Evolutionary conservation across 164 flowering plant species (phyloP).

Genomic region (Kingdonia uniflora): DNA sequence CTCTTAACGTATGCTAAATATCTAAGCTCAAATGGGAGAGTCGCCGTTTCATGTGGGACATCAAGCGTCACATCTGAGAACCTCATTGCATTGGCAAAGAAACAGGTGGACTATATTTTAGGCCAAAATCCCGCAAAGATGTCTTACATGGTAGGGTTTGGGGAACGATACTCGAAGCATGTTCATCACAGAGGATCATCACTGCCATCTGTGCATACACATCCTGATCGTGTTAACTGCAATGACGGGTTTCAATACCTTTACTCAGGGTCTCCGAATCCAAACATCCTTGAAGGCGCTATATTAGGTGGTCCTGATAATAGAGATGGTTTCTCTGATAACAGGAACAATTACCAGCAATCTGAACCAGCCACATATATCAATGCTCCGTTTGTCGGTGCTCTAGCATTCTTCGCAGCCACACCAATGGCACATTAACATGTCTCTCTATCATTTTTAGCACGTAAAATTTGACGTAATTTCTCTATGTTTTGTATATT

Average conservation of each 20-base stretch:
- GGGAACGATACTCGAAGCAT: slow-evolving; percentile 52
- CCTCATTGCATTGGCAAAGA: slow-evolving; percentile 56
- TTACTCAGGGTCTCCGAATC: slow-evolving; percentile 56
- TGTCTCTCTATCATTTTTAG: too few relatives aligned
- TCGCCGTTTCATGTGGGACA: slow-evolving; percentile 42
- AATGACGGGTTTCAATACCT: slow-evolving; percentile 54
- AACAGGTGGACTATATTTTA: slow-evolving; percentile 85
- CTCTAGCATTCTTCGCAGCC: slow-evolving; percentile 58
- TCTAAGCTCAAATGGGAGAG: slow-evolving; percentile 29
- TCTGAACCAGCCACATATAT: slow-evolving; percentile 95
- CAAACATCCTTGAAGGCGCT: slow-evolving; percentile 80
- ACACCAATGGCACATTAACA: slow-evolving; percentile 14
- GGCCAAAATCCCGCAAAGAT: slow-evolving; percentile 72
- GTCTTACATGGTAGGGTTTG: slow-evolving; percentile 97
- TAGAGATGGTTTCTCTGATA: slow-evolving; percentile 55
- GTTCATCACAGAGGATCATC: slow-evolving; percentile 93
- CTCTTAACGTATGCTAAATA: slow-evolving; percentile 75
- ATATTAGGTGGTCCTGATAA: slow-evolving; percentile 81
- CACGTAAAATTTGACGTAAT: too few relatives aligned
- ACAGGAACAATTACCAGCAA: slow-evolving; percentile 68
- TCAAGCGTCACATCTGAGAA: slow-evolving; percentile 32
- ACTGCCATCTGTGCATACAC: slow-evolving; percentile 51
- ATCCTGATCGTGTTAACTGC: slow-evolving; percentile 54
- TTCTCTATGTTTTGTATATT: too few relatives aligned
- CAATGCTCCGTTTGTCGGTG: slow-evolving; percentile 93